Percentiles rank a stretch among this genome's conserved stretches.
phyloP scores from a whole-genome alignment of 768 basidiomycete genomes.

The Amanita subjunquillea region DNA sequence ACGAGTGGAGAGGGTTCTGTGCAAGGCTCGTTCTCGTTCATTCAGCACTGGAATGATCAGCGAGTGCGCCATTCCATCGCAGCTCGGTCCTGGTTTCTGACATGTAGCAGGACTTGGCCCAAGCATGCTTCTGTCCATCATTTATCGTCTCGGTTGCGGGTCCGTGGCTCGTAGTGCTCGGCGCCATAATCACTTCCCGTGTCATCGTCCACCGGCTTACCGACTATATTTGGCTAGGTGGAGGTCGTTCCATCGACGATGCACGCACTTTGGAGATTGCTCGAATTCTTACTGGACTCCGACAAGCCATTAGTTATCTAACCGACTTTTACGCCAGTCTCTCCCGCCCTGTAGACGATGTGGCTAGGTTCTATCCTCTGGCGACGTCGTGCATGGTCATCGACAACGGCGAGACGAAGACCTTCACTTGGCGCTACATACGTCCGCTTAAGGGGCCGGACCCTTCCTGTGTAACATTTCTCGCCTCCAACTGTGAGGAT shows the following conservation, averaged over 20 bases:
- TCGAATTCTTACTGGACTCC: background rate
- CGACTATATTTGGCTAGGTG: conserved; percentile 10
- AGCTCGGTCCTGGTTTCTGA: background rate
- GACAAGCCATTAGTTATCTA: background rate
- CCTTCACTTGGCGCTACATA: background rate
- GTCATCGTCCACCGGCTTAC: conserved; percentile 9
- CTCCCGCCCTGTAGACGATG: background rate
- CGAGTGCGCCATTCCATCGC: background rate
- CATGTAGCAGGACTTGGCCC: background rate
- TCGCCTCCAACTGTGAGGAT: background rate
- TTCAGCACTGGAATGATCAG: background rate
- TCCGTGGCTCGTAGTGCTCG: conserved; percentile 8
- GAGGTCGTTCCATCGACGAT: background rate
- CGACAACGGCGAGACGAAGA: background rate
- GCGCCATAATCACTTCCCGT: conserved; percentile 8
- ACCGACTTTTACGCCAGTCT: background rate
- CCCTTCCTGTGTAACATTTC: background rate
- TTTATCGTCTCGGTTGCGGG: conserved; percentile 9
- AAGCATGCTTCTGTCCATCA: conserved; percentile 7
- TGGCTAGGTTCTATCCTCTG: background rate
- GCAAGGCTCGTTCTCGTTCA: background rate
- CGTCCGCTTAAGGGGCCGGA: background rate
- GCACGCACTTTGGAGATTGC: background rate
- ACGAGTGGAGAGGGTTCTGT: background rate
- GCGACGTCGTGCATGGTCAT: background rate